Conservation (phyloP, 1,284 basidiomycete species). For the Athelia psychrophila region DNA sequence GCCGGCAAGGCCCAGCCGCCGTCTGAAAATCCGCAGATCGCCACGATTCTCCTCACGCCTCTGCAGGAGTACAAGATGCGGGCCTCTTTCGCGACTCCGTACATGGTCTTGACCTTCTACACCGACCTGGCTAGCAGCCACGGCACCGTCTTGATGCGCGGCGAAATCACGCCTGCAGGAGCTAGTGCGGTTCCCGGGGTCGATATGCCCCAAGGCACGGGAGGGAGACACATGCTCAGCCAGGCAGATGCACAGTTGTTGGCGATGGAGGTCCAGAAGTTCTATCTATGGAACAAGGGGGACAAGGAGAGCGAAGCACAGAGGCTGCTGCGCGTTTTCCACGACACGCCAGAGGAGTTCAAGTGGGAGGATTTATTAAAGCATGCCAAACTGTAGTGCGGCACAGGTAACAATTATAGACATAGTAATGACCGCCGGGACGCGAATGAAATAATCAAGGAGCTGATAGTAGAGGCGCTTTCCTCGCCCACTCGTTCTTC, state of each 20-base stretch:
- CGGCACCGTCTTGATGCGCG: constrained; percentile 83
- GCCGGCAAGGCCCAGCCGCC: constrained; percentile 21
- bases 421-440: neutral
- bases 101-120: constrained; percentile 90
- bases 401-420: neutral
- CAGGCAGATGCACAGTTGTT: constrained; percentile 84
- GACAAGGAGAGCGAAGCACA: constrained; percentile 27
- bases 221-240: constrained; percentile 55
- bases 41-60: constrained; percentile 89
- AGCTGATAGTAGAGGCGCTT: constrained; percentile 6
- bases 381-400: constrained; percentile 29
- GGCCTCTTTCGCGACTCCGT: constrained; percentile 86
- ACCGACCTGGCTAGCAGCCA: constrained; percentile 85
- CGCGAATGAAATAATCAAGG: neutral
- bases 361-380: constrained; percentile 70
- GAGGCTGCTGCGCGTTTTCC: constrained; percentile 63
- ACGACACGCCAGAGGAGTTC: constrained; percentile 71
- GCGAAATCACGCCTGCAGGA: constrained; percentile 83
- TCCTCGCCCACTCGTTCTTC: constrained; percentile 46
- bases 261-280: constrained; percentile 75
- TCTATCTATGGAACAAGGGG: constrained; percentile 64
- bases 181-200: constrained; percentile 27
- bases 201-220: constrained; percentile 4
- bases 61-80: constrained; percentile 93
- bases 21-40: constrained; percentile 43